Conservation (phyloP, 192 early-diverging fungal species). For the Coemansia sp. region DNA sequence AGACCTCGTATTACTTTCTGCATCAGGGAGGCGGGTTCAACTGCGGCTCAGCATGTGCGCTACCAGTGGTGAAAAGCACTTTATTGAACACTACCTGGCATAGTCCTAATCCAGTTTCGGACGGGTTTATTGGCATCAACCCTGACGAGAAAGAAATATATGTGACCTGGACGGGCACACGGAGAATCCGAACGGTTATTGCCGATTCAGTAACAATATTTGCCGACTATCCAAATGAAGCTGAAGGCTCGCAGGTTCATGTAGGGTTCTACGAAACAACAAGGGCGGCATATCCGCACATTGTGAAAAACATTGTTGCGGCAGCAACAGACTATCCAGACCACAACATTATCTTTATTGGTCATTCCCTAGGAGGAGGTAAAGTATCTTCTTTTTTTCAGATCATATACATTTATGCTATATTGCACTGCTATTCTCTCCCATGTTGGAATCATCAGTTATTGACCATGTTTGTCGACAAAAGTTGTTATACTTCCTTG, state of each 20-base stretch:
- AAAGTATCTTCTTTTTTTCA: constrained; percentile 3
- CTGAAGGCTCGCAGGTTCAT: constrained; percentile 36
- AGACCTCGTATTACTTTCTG: constrained; percentile 44
- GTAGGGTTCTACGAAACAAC: constrained; percentile 40
- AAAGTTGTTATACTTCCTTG: neutral
- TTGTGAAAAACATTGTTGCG: constrained; percentile 44
- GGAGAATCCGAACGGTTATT: constrained; percentile 39
- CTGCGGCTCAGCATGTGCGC: constrained; percentile 31
- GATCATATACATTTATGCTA: too few species aligned
- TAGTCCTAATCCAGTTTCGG: constrained; percentile 43
- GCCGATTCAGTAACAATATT: constrained; percentile 40
- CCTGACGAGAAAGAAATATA: constrained; percentile 42
- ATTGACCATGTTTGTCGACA: too few species aligned
- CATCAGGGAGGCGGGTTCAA: constrained; percentile 40
- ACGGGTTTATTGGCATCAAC: constrained; percentile 47
- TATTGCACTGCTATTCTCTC: too few species aligned
- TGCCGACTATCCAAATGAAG: constrained; percentile 25
- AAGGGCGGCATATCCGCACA: constrained; percentile 39
- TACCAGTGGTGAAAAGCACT: constrained; percentile 15
- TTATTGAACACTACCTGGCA: constrained; percentile 52
- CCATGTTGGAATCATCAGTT: too few species aligned
- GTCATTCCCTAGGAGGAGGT: constrained; percentile 54
- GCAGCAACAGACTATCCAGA: constrained; percentile 27
- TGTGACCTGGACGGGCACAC: constrained; percentile 49
- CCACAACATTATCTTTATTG: constrained; percentile 45